phyloP scores from a whole-genome alignment of 164 flowering plant species.

The Aristolochia californica region DNA sequence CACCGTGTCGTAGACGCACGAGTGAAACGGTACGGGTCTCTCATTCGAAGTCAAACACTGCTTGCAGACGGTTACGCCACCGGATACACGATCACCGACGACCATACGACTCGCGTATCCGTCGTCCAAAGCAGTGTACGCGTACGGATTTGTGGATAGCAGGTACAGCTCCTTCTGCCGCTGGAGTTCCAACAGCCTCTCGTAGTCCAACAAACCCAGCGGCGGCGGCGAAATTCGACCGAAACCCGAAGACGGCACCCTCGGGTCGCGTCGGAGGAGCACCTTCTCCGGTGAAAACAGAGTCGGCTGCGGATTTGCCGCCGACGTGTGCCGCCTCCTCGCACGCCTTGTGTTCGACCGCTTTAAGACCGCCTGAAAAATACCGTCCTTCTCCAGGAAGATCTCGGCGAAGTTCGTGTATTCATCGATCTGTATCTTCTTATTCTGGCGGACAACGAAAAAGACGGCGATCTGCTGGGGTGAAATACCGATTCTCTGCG shows the following conservation, averaged over 20 bases:
- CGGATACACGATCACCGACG: not conserved
- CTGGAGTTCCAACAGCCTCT: conserved; percentile 11
- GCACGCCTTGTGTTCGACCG: conserved; percentile 4
- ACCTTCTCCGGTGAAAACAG: conserved; percentile 9
- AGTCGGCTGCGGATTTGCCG: not conserved
- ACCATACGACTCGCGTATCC: not conserved
- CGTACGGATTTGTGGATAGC: conserved; percentile 14
- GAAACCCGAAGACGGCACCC: conserved; percentile 1
- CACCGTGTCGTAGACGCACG: conserved; percentile 35
- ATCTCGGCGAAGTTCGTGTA: conserved; percentile 32
- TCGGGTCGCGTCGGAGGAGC: conserved; percentile 14
- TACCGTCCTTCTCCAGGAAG: conserved; percentile 15
- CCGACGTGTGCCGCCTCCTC: not conserved
- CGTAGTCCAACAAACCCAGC: conserved; percentile 11
- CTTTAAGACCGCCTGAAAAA: conserved; percentile 18
- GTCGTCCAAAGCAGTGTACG: not conserved
- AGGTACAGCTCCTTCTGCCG: conserved; percentile 22
- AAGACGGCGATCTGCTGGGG: conserved; percentile 47
- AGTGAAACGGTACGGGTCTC: conserved; percentile 28
- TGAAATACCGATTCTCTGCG: conserved; percentile 42
- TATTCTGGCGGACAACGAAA: conserved; percentile 14
- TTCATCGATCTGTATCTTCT: conserved; percentile 26
- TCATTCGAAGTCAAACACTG: conserved; percentile 23
- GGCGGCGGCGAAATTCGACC: not conserved
- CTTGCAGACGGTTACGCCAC: conserved; percentile 17